These are phyloP conservation scores for Candida loeiensis DNA, from an alignment of 805 yeast genomes.

Conservation along the genomic window DNA sequence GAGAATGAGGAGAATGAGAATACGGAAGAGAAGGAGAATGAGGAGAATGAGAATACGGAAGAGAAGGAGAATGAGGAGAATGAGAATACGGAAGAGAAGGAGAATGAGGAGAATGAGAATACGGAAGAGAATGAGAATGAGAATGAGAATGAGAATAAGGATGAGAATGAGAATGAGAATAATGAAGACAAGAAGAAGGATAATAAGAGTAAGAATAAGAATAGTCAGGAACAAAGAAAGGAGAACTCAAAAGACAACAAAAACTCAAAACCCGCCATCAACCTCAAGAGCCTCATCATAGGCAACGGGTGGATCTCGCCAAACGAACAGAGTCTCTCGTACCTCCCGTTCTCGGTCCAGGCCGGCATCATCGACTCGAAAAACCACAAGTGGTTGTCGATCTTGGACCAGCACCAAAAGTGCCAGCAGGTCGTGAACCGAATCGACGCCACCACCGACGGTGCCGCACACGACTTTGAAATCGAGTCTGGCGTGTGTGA, in stretches of 20 bases:
- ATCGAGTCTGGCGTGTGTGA: conserved; percentile 44
- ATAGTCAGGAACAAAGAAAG: too few species aligned
- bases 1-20: neutral
- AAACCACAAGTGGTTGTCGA: conserved; percentile 35
- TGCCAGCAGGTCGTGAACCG: conserved; percentile 55
- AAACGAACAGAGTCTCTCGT: conserved; percentile 74
- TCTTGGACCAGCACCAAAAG: conserved; percentile 50
- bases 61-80: too few species aligned
- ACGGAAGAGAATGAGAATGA: too few species aligned
- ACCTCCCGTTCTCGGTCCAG: conserved; percentile 64
- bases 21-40: too few species aligned
- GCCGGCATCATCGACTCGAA: conserved; percentile 49
- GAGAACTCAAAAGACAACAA: neutral
- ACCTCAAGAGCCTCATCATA: conserved; percentile 66
- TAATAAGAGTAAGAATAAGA: too few species aligned
- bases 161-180: too few species aligned
- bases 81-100: too few species aligned
- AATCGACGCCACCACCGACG: conserved; percentile 17
- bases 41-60: too few species aligned
- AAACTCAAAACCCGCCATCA: conserved; percentile 8
- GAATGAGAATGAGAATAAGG: too few species aligned
- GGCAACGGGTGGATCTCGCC: conserved; percentile 98
- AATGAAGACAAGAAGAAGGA: too few species aligned
- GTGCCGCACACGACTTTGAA: conserved; percentile 19
- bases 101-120: too few species aligned